Evolutionary conservation across 2,329 filamentous ascomycete species (phyloP).

Genomic region (Trichoderma sp.): DNA sequence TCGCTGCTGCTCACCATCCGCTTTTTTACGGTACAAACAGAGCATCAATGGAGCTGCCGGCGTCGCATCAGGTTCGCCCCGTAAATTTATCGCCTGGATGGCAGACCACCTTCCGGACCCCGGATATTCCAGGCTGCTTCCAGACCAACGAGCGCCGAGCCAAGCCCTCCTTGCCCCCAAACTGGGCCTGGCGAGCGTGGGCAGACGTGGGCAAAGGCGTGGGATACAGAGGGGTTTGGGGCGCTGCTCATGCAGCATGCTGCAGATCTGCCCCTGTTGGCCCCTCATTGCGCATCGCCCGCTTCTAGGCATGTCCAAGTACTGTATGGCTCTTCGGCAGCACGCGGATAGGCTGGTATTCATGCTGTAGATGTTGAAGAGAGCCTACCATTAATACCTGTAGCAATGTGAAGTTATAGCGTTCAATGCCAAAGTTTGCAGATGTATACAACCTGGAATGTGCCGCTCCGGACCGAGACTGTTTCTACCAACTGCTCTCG

Average conservation of each 20-base stretch:
- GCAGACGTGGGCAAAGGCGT: slow-evolving; percentile 23
- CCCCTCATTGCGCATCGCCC: slow-evolving; percentile 18
- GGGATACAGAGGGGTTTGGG: slow-evolving; percentile 25
- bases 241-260: slow-evolving; percentile 27
- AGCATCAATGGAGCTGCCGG: neutral
- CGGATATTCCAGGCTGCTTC: slow-evolving; percentile 26
- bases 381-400: neutral
- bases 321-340: slow-evolving; percentile 1
- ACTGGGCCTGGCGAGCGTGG: slow-evolving; percentile 20
- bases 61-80: slow-evolving; percentile 16
- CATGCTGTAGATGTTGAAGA: neutral
- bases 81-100: slow-evolving; percentile 11
- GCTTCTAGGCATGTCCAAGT: neutral
- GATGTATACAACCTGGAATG: neutral
- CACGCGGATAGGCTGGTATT: slow-evolving; percentile 7
- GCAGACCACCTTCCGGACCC: slow-evolving; percentile 22
- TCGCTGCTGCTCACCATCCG: neutral
- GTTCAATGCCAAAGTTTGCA: neutral
- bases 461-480: neutral
- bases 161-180: slow-evolving; percentile 23
- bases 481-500: neutral
- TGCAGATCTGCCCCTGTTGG: slow-evolving; percentile 29
- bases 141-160: slow-evolving; percentile 25
- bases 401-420: neutral
- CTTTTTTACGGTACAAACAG: neutral